Base-by-base conservation (phyloP, 306 rosid species). In the Dalbergia cultrata region DNA sequence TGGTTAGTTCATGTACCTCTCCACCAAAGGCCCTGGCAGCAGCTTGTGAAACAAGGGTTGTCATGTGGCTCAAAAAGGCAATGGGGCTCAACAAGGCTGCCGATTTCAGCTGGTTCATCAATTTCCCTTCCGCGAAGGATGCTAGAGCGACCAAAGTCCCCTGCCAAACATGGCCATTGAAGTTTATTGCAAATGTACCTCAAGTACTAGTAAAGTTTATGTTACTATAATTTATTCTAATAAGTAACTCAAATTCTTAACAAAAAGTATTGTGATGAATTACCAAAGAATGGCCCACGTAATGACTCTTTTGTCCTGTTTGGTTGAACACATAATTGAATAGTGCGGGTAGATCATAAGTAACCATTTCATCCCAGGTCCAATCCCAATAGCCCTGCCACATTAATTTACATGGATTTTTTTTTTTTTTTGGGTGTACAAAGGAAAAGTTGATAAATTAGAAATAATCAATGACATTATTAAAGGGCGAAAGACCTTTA, bases 251-350 rank as follows among this genome's bases (percentile, higher is more conserved):
- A 10, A 47, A 10, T 10, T 47, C 13, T 13, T 47, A 13, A 13
- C 13, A 47, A 47, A 47, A 47, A 47, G 3, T 3, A 31, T 61
- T 72, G 44, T 56, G 75, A 74, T 44, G 8, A 74, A 74, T 7
- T 82, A 94, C 98, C 88, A 88, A 49, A n/a, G 98, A 94, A 86
- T 94, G 98, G 52, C 97, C 98, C 2, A 94, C 80, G 67, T 92
- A 92, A 72, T 88, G 63, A 33, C 86, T 82, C 89, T 88, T 92
- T 68, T 86, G 94, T 26, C 85, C 89, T 18, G 98, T 88, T 84
- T 90, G 78, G 37, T 17, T 79, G 63, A 49, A 86, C 43, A 95
- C 95, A 45, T 70, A 80, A 67, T 91, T 75, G 57, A 95, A 87
- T 63, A 92, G 70, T 0, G 97, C 94, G 0, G 98, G 97, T 33